phyloP scores from a whole-genome alignment of 139 green algal genomes.

The Haematococcus sp. region DNA sequence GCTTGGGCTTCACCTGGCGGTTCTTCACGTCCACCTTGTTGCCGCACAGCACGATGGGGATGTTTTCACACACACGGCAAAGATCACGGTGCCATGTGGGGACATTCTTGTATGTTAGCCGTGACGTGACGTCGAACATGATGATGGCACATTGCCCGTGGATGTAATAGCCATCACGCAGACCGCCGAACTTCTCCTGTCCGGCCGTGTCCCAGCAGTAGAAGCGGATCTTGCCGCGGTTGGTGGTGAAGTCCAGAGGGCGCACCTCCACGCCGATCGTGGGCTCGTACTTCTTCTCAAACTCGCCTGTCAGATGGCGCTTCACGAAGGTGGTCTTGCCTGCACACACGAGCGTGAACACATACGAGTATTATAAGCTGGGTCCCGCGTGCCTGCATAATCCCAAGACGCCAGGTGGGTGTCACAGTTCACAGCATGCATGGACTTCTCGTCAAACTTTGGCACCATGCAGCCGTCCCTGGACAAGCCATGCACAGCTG shows the following conservation, averaged over 20 bases:
- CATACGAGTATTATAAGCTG: background rate
- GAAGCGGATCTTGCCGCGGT: slow-evolving; percentile 95
- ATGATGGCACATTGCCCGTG: slow-evolving; percentile 99
- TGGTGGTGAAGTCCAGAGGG: slow-evolving; percentile 98
- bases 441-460: background rate
- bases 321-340: slow-evolving; percentile 98
- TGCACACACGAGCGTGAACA: slow-evolving; percentile 20
- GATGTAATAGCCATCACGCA: slow-evolving; percentile 99
- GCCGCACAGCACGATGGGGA: slow-evolving; percentile 98
- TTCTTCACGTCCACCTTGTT: slow-evolving; percentile 99
- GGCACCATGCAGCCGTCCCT: background rate
- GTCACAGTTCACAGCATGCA: background rate
- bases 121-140: slow-evolving; percentile 99
- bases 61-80: slow-evolving; percentile 98
- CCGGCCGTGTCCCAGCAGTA: slow-evolving; percentile 99
- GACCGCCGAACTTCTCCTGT: slow-evolving; percentile 97
- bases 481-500: background rate
- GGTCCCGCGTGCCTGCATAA: background rate
- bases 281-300: slow-evolving; percentile 99
- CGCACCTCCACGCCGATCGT: slow-evolving; percentile 99
- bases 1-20: slow-evolving; percentile 99
- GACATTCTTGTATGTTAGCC: slow-evolving; percentile 99
- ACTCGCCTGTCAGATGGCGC: slow-evolving; percentile 97
- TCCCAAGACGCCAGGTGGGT: background rate
- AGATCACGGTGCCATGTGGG: slow-evolving; percentile 98